These are phyloP conservation scores for Carpinus viminea DNA, from an alignment of 306 rosid species.

Conservation along the genomic window DNA sequence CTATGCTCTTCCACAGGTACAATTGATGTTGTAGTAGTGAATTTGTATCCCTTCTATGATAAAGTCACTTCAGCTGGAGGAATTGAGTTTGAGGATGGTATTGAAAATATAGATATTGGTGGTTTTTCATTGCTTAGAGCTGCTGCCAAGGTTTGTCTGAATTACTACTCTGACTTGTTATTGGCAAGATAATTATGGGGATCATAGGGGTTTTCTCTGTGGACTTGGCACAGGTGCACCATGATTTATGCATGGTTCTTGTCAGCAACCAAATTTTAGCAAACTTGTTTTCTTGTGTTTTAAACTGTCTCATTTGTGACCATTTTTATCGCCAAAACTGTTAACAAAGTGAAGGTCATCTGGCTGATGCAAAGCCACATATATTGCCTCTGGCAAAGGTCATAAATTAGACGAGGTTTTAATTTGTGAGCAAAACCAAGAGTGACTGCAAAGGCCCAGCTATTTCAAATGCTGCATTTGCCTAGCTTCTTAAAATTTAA, in stretches of 20 bases:
- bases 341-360: not conserved
- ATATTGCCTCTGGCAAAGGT: not conserved
- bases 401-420: not conserved
- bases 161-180: not conserved
- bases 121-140: constrained; percentile 98
- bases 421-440: not conserved
- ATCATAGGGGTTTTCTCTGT: not conserved
- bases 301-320: not conserved
- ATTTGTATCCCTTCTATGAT: constrained; percentile 85
- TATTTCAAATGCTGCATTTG: not conserved
- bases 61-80: constrained; percentile 75
- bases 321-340: not conserved
- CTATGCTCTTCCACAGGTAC: constrained; percentile 55
- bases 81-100: constrained; percentile 83
- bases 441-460: not conserved
- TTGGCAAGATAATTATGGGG: constrained; percentile 12
- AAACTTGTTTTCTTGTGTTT: not conserved
- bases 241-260: not conserved
- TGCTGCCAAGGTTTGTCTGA: constrained; percentile 79
- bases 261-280: not conserved
- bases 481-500: not conserved
- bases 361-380: not conserved
- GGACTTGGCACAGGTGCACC: not conserved
- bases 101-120: constrained; percentile 97
- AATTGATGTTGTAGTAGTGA: constrained; percentile 92